Evolutionary conservation across 2,329 filamentous ascomycete species (phyloP).

Genomic region (Penicillium sp.): DNA sequence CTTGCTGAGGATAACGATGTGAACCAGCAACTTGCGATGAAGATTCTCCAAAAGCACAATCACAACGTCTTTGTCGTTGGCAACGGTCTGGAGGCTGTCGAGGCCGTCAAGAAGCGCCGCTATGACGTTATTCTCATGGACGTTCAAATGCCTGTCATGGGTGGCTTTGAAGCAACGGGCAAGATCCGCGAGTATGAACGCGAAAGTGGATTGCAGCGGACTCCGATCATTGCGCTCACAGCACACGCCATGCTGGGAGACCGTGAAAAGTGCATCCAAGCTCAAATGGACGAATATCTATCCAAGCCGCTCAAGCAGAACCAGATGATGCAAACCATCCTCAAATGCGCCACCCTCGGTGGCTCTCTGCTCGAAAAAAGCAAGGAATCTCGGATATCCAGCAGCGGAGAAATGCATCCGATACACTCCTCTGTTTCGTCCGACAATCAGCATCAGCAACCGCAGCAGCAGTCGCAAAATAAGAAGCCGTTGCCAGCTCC

Average conservation of each 20-base stretch:
- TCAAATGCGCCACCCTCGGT: conserved; percentile 93
- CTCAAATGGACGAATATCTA: conserved; percentile 98
- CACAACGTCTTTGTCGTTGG: conserved; percentile 73
- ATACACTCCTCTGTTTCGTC: conserved; percentile 33
- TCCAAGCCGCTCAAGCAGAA: conserved; percentile 97
- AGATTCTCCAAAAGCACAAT: conserved; percentile 97
- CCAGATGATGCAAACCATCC: conserved; percentile 94
- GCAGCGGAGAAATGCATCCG: conserved; percentile 44
- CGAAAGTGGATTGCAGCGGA: conserved; percentile 76
- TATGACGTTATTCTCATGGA: conserved; percentile 99
- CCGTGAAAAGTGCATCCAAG: conserved; percentile 95
- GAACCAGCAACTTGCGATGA: conserved; percentile 93
- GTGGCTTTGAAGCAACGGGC: conserved; percentile 93
- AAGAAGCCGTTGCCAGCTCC: conserved; percentile 23
- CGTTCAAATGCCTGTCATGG: conserved; percentile 99
- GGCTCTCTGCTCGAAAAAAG: conserved; percentile 48
- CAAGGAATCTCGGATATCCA: conserved; percentile 47
- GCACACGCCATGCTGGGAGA: conserved; percentile 99
- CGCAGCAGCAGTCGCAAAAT: conserved; percentile 20
- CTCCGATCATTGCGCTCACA: conserved; percentile 94
- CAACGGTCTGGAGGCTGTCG: conserved; percentile 90
- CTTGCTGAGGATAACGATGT: conserved; percentile 97
- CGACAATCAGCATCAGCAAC: conserved; percentile 44
- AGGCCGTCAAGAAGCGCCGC: conserved; percentile 86
- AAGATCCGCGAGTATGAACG: conserved; percentile 96